A percentile compares a stretch with the other conserved stretches of the same genome.
These are phyloP conservation scores for Diplogelasinospora grovesii DNA, from an alignment of 495 filamentous ascomycete species.

Conservation along the genomic window DNA sequence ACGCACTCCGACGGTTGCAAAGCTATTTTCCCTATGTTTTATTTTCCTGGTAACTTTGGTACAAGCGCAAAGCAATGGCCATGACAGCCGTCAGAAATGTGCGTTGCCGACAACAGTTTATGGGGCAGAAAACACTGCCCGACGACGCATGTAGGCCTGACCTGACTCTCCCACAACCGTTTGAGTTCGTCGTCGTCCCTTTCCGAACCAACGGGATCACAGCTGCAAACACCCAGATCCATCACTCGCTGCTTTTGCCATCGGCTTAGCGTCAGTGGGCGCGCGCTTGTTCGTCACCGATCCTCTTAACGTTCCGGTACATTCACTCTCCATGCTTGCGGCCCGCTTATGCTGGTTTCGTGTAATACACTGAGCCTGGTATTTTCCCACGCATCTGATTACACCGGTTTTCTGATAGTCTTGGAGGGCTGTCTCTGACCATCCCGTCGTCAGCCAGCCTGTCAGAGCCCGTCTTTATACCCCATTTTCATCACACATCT, in stretches of 20 bases:
- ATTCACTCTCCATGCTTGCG: conserved; percentile 2
- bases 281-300: conserved; percentile 29
- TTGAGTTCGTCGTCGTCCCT: conserved; percentile 21
- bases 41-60: no score
- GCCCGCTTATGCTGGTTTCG: conserved; percentile 10
- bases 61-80: no score
- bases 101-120: no score
- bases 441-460: conserved; percentile 19
- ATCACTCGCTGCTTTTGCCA: conserved; percentile 38
- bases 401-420: conserved; percentile 11
- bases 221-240: conserved; percentile 11
- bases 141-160: conserved; percentile 49
- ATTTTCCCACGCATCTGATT: conserved; percentile 17
- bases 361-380: conserved; percentile 9
- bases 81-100: no score
- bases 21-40: no score
- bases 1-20: no score
- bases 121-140: conserved; percentile 43
- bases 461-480: conserved; percentile 23
- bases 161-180: conserved; percentile 34
- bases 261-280: conserved; percentile 33
- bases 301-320: conserved; percentile 14
- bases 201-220: conserved; percentile 27
- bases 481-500: conserved; percentile 20
- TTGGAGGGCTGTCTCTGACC: conserved; percentile 11